Evolutionary conservation across 2,329 filamentous ascomycete genomes (phyloP), one percentile per base, ranked within the genome.

Genomic region (Rachicladosporium sp.): DNA sequence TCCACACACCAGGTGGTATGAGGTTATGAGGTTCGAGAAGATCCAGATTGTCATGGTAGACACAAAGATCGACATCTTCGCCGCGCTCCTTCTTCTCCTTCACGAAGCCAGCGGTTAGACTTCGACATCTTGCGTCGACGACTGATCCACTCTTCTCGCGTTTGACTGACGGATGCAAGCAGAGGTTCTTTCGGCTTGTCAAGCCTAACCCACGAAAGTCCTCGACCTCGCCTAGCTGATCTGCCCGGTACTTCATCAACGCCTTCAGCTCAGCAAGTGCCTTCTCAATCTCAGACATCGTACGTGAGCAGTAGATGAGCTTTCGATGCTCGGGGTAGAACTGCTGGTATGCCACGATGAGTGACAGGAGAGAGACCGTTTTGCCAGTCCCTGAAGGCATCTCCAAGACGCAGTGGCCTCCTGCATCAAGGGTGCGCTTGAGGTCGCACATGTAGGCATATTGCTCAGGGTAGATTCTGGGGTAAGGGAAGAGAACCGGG

Each of bases 261-360:
- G 79, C 80, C 59, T 91, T 87, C 51, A 98, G 61, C 62, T 98
- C 91, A 7, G 85, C 84, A 38, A 98, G 65, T 0, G 93, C 91
- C 65, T 98, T 98, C 60, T 98, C 91, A 55, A 98, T 98, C 66
- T 98, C 91, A 30, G 91, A 98, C 88, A 98, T 98, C 41, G 91
- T 98, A 67, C 91, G 87, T 47, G 91, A 98, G 69, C 91, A 98
- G 64, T 98, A 98, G 40, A 98, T 95, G 37, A 98, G 77, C 64
- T 98, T 98, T 41, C 93, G 74, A 53, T 91, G 85, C 57, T 94
- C 86, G 3, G 88, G 86, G 54, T 89, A 88, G 58, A 88, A 80
- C 59, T 91, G 84, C 62, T 98, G 93, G 56, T 98, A 98, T 32
- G 91, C 89, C 42, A 98, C 79, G 55, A 98, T 98, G 51, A 98